Conservation (phyloP, 1,284 basidiomycete species). For the Tylopilus orsonianus region DNA sequence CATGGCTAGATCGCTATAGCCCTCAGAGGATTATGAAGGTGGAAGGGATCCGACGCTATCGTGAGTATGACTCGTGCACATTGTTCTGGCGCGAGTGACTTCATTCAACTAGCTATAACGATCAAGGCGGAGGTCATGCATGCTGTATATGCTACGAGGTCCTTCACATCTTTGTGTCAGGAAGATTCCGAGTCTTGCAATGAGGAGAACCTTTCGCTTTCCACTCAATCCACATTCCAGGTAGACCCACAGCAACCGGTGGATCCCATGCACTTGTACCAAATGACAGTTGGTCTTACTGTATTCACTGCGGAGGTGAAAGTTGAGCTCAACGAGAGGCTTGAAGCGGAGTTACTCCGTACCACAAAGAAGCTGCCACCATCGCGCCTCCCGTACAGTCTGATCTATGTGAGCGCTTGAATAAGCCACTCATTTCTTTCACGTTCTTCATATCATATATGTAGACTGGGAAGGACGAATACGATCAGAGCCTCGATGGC, state of each 20-base stretch:
- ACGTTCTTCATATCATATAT: background rate
- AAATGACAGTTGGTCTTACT: conserved; percentile 71
- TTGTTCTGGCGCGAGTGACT: background rate
- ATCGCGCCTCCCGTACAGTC: conserved; percentile 66
- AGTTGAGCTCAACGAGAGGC: conserved; percentile 67
- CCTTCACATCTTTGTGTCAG: background rate
- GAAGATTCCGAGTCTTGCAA: background rate
- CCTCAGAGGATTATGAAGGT: conserved; percentile 55
- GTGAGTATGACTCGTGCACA: background rate
- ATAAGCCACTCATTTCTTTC: background rate
- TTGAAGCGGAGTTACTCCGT: conserved; percentile 76
- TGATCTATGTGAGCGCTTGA: conserved; percentile 71
- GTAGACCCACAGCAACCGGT: background rate
- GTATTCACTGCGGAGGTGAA: conserved; percentile 80
- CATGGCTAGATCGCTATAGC: conserved; percentile 43
- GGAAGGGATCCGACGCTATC: background rate
- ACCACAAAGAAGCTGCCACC: conserved; percentile 94
- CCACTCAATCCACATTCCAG: background rate
- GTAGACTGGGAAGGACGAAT: conserved; percentile 83
- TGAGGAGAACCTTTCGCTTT: background rate
- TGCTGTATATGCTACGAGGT: background rate
- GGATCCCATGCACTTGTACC: conserved; percentile 34
- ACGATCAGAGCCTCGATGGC: conserved; percentile 68
- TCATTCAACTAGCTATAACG: background rate
- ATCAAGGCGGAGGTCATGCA: background rate